Evolutionary conservation across 2,329 filamentous ascomycete genomes (phyloP).

Genomic region (Claviceps pusilla): DNA sequence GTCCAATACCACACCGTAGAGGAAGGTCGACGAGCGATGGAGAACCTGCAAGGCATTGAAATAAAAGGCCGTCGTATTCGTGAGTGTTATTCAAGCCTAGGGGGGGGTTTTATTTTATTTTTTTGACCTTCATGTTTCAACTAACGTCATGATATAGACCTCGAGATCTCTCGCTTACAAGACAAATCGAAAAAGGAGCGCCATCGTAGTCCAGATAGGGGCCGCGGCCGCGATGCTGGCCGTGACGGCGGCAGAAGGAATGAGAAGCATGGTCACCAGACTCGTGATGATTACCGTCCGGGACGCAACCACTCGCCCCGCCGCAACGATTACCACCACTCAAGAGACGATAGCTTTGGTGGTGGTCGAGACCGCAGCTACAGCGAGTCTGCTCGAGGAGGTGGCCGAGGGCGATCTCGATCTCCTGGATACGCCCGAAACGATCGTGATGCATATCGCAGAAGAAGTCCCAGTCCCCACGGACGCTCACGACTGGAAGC

Average conservation of each 20-base stretch:
- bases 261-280: conserved; percentile 32
- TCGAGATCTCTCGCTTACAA: conserved; percentile 80
- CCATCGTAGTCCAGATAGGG: conserved; percentile 47
- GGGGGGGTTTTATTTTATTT: too few species aligned
- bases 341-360: conserved; percentile 37
- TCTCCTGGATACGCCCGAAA: conserved; percentile 40
- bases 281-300: conserved; percentile 52
- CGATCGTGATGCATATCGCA: conserved; percentile 41
- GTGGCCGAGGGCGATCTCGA: conserved; percentile 49
- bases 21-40: conserved; percentile 61
- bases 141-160: conserved; percentile 36
- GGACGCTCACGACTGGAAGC: conserved; percentile 32
- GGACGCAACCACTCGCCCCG: conserved; percentile 44
- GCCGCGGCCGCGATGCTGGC: conserved; percentile 25
- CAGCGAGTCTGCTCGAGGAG: conserved; percentile 22
- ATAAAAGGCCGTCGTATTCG: conserved; percentile 86
- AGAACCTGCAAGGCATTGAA: conserved; percentile 62
- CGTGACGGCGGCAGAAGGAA: conserved; percentile 29
- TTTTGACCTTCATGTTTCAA: neutral
- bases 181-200: conserved; percentile 53
- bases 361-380: conserved; percentile 37
- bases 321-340: conserved; percentile 40
- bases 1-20: conserved; percentile 74
- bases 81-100: conserved; percentile 33
- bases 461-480: conserved; percentile 56